Base-by-base conservation (phyloP, 805 yeast species). In the Dipodascopsis tothii region DNA sequence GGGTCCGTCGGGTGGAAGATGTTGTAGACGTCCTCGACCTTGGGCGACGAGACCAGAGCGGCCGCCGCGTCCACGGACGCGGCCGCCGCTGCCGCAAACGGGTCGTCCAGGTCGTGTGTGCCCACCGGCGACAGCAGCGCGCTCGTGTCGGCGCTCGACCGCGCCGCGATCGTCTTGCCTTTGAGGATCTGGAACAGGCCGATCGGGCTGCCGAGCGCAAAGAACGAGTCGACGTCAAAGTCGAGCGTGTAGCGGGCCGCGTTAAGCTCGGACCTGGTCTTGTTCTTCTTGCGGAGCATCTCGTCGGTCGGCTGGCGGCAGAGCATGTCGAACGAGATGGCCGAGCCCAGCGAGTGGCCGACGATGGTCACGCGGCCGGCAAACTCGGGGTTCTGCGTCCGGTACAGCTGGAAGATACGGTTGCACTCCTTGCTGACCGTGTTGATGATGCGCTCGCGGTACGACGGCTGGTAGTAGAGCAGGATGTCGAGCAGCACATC, bases 261-360 rank as follows among this genome's bases (percentile, higher is more conserved):
- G 25, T 34, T 11, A n/a, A 21, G 34, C 17, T 40, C 36, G 9
- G 17, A 32, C 7, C 28, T 20, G 19, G 16, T 33, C 19, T 14
- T 17, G 7, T 14, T 17, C 11, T 17, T 6, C 63, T 30, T 59
- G 60, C 1, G 59, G 59, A 18, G 16, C 35, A 9, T 14, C 7
- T 17, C 16, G 1, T 60, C 54, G 44, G 65, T 64, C 1, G 68
- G 70, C 52, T 77, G 81, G 16, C 65, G 58, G 6, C 79, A 65
- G 14, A 87, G 60, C 11, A 90, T 69, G 60, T 90, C 96, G 58
- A 84, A 78, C 1, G 79, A 69, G 28, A 90, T 83, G 0, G 90
- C 83, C 2, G 95, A 81, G 0, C 98, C 98, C 28, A 90, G 66
- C 0, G 97, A 90, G 61, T 90, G 98, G 1, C 96, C 97, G 46